Percentiles rank a stretch among this genome's conserved stretches.
These are phyloP conservation scores for Coriolopsis trogii DNA, from an alignment of 1,284 basidiomycete species.

Conservation along the genomic window DNA sequence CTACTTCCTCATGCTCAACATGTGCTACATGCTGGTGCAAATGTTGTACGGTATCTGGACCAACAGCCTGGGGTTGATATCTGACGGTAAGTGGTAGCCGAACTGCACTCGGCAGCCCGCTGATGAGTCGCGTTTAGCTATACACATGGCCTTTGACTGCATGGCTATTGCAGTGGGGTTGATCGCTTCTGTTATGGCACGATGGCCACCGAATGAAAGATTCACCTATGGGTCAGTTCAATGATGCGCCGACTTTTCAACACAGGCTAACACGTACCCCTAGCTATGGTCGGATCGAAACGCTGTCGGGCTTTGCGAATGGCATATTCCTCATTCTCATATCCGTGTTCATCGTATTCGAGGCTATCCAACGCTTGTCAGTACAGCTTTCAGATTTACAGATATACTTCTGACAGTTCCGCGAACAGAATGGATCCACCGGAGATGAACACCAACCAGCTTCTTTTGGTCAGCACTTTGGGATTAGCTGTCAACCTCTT, in stretches of 20 bases:
- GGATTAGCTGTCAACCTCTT: slow-evolving; percentile 96
- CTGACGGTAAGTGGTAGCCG: slow-evolving; percentile 72
- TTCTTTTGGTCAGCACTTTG: slow-evolving; percentile 87
- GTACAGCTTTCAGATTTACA: slow-evolving; percentile 33
- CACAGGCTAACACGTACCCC: too few species aligned
- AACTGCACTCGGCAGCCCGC: background rate
- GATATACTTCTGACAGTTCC: background rate
- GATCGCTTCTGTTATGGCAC: slow-evolving; percentile 96
- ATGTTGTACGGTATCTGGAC: slow-evolving; percentile 98
- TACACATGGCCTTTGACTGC: slow-evolving; percentile 99
- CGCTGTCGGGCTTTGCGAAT: slow-evolving; percentile 97
- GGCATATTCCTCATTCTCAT: slow-evolving; percentile 97
- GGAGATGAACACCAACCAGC: slow-evolving; percentile 96
- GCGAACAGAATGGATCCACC: slow-evolving; percentile 83
- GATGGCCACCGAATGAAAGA: slow-evolving; percentile 92
- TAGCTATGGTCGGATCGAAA: slow-evolving; percentile 99
- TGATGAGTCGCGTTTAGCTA: slow-evolving; percentile 59
- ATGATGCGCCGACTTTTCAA: too few species aligned
- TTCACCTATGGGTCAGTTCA: slow-evolving; percentile 95
- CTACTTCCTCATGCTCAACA: slow-evolving; percentile 94
- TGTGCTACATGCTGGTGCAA: slow-evolving; percentile 95
- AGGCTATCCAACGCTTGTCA: slow-evolving; percentile 93
- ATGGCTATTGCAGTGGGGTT: slow-evolving; percentile 96
- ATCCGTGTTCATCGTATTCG: slow-evolving; percentile 97
- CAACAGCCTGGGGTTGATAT: slow-evolving; percentile 95